Evolutionary conservation across 2,329 filamentous ascomycete genomes (phyloP), one percentile per base, ranked within the genome.

Genomic region (Paecilomyces sp.): DNA sequence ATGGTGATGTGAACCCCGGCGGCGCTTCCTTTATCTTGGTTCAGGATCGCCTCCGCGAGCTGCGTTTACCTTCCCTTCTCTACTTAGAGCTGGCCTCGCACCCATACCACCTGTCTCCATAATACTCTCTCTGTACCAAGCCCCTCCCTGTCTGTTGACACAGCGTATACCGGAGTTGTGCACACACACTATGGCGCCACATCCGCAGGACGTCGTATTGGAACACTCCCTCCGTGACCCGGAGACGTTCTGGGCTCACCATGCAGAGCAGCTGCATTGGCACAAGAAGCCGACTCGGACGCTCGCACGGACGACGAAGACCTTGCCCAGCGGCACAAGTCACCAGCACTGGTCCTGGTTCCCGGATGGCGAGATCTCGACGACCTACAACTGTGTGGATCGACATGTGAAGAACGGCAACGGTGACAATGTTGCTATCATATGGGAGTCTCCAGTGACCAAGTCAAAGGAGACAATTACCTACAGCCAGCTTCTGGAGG

Each of bases 271-370:
- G 24, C 79, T 97, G 3, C 77, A 88, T 73, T 97, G 92, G 92
- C 88, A 95, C 75, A 88, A 85, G 69, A 82, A 84, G 58, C 92
- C 92, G 7, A 82, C 82, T 12, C 79, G 81, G 0, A 83, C 85
- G 0, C 81, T 95, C 24, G 77, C 77, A 2, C 79, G 77, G 47
- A 82, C 80, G 22, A 85, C 81, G 55, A 92, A 90, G 74, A 84
- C 79, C 7, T 79, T 94, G 3, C 75, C 80, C 57, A 70, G 67
- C 55, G 87, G 86, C 59, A 76, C 80, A n/a, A 78, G 80, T 15
- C 87, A 96, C 70, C 82, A 85, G 51, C 86, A 89, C 70, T 97
- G 92, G 92, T 84, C 86, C 63, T 97, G 93, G 93, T 97, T 96
- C 66, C 85, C 90, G 0, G 90, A 86, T 63, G 93, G 92, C 63